Conservation (phyloP, 352 stramenopile species). For the Aphanomyces invadans region DNA sequence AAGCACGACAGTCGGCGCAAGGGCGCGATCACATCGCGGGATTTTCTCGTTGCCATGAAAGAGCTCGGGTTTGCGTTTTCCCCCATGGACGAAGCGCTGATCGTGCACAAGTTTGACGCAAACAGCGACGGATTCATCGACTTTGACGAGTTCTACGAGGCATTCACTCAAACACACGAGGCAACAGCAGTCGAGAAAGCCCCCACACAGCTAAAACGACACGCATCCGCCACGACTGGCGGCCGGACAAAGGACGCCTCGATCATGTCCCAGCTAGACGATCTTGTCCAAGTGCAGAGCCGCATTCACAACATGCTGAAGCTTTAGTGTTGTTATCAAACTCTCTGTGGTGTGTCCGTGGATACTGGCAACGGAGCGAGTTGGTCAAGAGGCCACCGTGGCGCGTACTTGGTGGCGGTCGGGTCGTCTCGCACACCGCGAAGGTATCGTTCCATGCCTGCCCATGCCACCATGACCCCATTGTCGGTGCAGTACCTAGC, state of each 20-base stretch:
- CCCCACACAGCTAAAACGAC: background rate
- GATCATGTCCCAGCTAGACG: background rate
- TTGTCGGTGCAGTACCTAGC: constrained; percentile 97
- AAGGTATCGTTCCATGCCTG: constrained; percentile 66
- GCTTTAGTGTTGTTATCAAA: background rate
- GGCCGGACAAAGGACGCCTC: background rate
- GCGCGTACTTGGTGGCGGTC: constrained; percentile 45
- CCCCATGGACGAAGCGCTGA: constrained; percentile 39
- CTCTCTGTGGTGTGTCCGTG: too few relatives aligned
- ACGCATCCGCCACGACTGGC: background rate
- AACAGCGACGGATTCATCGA: constrained; percentile 51
- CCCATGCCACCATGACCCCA: constrained; percentile 95
- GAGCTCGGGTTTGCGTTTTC: constrained; percentile 42
- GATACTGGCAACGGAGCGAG: constrained; percentile 31
- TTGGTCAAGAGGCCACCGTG: constrained; percentile 65
- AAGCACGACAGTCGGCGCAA: constrained; percentile 35
- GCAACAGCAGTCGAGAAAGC: background rate
- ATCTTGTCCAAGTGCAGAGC: background rate
- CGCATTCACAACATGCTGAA: background rate
- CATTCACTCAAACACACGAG: constrained; percentile 27
- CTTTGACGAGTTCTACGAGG: constrained; percentile 46
- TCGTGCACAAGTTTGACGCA: constrained; percentile 44
- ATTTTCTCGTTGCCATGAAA: constrained; percentile 50
- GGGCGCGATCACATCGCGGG: constrained; percentile 33
- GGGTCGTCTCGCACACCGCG: constrained; percentile 52